phyloP scores from a whole-genome alignment of 2,329 filamentous ascomycete genomes.

The Taxawa tesnikishii region DNA sequence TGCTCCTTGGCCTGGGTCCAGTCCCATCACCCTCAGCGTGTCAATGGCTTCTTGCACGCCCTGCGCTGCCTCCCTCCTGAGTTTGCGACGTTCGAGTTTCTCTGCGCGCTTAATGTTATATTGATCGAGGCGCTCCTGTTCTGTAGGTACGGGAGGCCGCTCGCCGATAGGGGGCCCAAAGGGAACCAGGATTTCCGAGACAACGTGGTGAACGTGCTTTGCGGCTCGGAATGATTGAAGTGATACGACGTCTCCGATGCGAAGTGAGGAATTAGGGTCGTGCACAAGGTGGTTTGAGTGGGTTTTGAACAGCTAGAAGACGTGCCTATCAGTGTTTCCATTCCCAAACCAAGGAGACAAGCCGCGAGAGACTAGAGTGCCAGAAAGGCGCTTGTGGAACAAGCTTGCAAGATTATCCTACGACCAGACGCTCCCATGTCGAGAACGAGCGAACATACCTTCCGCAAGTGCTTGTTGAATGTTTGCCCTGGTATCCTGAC shows the following conservation, averaged over 20 bases:
- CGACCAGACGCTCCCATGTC: too few species aligned
- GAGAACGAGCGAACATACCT: constrained; percentile 39
- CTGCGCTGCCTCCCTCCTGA: constrained; percentile 16
- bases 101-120: constrained; percentile 42
- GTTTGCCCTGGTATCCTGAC: constrained; percentile 58
- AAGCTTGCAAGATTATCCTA: too few species aligned
- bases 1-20: constrained; percentile 16
- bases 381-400: too few species aligned
- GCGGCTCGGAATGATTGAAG: constrained; percentile 59
- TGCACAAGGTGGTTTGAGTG: constrained; percentile 59
- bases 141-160: constrained; percentile 52
- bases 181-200: constrained; percentile 63
- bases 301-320: constrained; percentile 50
- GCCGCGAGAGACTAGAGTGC: too few species aligned
- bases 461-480: constrained; percentile 62
- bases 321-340: too few species aligned
- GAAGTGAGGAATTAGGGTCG: constrained; percentile 63
- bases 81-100: constrained; percentile 37
- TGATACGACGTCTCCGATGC: constrained; percentile 61
- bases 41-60: constrained; percentile 17
- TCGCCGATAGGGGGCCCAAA: constrained; percentile 51
- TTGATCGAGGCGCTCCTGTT: constrained; percentile 47
- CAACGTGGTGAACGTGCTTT: constrained; percentile 58
- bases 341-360: too few species aligned
- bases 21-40: constrained; percentile 13